These are phyloP conservation scores for Paecilomyces niveus DNA, from an alignment of 2,329 filamentous ascomycete genomes.

Conservation along the genomic window DNA sequence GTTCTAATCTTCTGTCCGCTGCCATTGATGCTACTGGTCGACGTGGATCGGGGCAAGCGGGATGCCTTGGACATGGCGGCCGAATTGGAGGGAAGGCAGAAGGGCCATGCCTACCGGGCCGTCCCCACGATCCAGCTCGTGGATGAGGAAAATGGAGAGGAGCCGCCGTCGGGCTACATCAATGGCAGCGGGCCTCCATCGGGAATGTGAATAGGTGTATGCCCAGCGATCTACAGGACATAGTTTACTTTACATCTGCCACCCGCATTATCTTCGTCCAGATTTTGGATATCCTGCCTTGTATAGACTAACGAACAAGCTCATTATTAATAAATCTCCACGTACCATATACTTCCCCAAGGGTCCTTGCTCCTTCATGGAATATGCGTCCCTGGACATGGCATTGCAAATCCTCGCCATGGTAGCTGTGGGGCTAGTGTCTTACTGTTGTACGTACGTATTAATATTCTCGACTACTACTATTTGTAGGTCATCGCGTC, in stretches of 20 bases:
- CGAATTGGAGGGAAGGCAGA: conserved; percentile 30
- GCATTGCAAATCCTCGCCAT: background rate
- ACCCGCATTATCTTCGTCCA: background rate
- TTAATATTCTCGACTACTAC: background rate
- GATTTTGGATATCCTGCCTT: background rate
- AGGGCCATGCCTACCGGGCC: conserved; percentile 15
- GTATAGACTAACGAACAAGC: background rate
- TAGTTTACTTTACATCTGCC: background rate
- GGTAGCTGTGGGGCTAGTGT: background rate
- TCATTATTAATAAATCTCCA: background rate
- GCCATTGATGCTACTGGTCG: conserved; percentile 74
- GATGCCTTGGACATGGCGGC: conserved; percentile 61
- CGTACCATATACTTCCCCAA: background rate
- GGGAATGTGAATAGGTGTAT: conserved; percentile 1
- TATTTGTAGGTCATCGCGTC: background rate
- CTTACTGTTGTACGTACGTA: background rate
- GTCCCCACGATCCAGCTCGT: conserved; percentile 7
- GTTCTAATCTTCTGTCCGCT: conserved; percentile 76
- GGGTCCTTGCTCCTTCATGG: background rate
- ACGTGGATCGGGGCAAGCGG: conserved; percentile 70
- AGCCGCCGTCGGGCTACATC: background rate
- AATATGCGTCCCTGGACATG: background rate
- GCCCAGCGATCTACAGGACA: background rate
- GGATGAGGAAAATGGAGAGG: conserved; percentile 2
- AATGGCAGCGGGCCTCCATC: background rate